Evolutionary conservation across 2,329 filamentous ascomycete species (phyloP).

Genomic region (Cercospora beticola): DNA sequence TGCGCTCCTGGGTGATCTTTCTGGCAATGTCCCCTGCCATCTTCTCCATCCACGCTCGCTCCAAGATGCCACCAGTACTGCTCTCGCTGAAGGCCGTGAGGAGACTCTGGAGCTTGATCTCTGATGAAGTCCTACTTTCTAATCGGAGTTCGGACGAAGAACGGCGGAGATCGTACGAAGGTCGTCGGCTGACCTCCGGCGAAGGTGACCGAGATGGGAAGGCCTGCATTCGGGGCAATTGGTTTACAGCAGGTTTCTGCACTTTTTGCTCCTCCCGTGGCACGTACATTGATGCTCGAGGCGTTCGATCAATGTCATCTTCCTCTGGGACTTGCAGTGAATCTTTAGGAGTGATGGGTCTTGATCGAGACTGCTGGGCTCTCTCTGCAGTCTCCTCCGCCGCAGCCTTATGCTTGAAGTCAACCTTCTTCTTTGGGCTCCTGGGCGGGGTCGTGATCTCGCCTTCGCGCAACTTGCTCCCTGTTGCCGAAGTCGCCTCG

Average conservation of each 20-base stretch:
- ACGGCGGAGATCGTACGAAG: constrained; percentile 17
- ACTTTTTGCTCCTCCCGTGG: constrained; percentile 19
- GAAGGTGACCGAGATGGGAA: constrained; percentile 28
- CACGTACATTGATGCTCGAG: constrained; percentile 33
- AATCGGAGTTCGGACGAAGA: constrained; percentile 18
- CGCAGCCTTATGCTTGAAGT: constrained; percentile 31
- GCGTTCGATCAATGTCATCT: constrained; percentile 42
- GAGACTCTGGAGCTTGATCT: constrained; percentile 27
- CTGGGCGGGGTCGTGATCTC: constrained; percentile 50
- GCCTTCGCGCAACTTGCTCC: constrained; percentile 33
- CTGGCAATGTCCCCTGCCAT: constrained; percentile 90
- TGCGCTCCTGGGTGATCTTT: constrained; percentile 84
- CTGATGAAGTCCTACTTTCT: constrained; percentile 15
- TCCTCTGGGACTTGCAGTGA: constrained; percentile 12
- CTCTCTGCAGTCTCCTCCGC: background rate
- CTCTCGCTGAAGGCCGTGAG: constrained; percentile 27
- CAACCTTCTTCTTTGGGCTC: constrained; percentile 43
- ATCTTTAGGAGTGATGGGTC: constrained; percentile 22
- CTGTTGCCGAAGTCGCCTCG: constrained; percentile 47
- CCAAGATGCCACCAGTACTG: constrained; percentile 58
- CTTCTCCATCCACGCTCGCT: constrained; percentile 86
- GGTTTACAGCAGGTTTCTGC: constrained; percentile 14
- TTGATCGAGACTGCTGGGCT: constrained; percentile 10
- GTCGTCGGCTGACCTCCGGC: constrained; percentile 23
- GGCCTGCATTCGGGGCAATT: constrained; percentile 21